phyloP scores from a whole-genome alignment of 2,329 filamentous ascomycete species.

The Ophiostoma himal-ulmi region DNA sequence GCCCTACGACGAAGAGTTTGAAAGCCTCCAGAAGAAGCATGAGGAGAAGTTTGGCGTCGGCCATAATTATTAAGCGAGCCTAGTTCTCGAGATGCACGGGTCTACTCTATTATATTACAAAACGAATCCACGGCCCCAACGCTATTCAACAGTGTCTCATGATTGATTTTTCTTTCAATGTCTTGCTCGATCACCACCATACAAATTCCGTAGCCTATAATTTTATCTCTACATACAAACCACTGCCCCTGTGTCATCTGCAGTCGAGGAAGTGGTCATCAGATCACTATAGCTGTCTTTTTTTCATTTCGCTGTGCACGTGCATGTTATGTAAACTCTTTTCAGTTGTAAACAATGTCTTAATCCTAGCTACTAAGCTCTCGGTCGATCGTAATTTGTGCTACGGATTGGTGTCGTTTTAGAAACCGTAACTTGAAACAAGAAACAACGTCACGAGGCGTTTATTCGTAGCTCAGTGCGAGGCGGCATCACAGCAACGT shows the following conservation, averaged over 20 bases:
- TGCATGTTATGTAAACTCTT: neutral
- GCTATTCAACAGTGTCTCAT: constrained; percentile 1
- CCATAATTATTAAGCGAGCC: constrained; percentile 24
- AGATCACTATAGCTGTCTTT: neutral
- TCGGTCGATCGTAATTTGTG: neutral
- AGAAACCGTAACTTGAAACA: neutral
- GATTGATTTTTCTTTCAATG: neutral
- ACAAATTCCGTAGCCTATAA: constrained; percentile 2
- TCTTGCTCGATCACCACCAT: neutral
- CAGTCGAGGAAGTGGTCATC: neutral
- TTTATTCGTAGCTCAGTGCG: too few species aligned
- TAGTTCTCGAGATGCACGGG: neutral
- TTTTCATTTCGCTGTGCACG: neutral
- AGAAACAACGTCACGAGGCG: neutral
- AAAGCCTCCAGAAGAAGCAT: constrained; percentile 29
- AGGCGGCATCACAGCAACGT: neutral
- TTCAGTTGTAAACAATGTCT: neutral
- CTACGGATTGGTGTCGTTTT: neutral
- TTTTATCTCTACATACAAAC: constrained; percentile 1
- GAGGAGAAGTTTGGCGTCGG: constrained; percentile 27
- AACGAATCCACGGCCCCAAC: neutral
- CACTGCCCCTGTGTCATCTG: neutral
- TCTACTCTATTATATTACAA: neutral
- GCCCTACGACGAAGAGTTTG: constrained; percentile 28
- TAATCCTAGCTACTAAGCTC: neutral